Conservation (phyloP, 2,329 filamentous ascomycete genomes). For the Fusarium azukiicola region DNA sequence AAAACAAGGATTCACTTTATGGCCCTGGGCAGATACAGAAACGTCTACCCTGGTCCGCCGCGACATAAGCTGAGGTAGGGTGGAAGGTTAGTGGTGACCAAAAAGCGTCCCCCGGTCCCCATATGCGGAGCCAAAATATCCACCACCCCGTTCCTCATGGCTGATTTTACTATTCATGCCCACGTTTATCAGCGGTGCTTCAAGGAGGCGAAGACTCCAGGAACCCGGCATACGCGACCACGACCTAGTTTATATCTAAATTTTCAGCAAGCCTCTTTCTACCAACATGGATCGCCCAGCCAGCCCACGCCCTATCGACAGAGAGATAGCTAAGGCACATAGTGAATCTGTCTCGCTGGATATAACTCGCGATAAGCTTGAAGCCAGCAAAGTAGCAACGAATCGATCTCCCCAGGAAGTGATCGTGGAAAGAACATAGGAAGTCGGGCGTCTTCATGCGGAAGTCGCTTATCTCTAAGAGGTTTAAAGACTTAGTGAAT, state of each 20-base stretch:
- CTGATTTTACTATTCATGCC: not conserved
- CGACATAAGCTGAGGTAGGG: not conserved
- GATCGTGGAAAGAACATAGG: constrained; percentile 22
- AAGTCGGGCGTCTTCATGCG: constrained; percentile 25
- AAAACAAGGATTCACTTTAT: constrained; percentile 2
- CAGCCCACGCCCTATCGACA: constrained; percentile 28
- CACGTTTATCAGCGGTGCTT: not conserved
- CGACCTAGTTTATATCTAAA: not conserved
- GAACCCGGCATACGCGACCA: not conserved
- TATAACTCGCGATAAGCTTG: constrained; percentile 22
- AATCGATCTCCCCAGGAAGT: constrained; percentile 20
- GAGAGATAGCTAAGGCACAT: constrained; percentile 23
- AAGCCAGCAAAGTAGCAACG: constrained; percentile 18
- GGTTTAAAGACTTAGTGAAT: constrained; percentile 22
- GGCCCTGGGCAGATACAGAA: not conserved
- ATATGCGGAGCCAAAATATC: not conserved
- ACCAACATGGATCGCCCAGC: constrained; percentile 34
- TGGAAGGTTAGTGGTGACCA: not conserved
- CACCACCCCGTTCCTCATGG: not conserved
- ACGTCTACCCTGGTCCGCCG: not conserved
- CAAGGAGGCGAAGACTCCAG: not conserved
- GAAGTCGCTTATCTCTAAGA: constrained; percentile 30
- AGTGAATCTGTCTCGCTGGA: constrained; percentile 26
- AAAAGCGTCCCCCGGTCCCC: not conserved
- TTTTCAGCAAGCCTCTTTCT: not conserved